Evolutionary conservation across 164 flowering plant species (phyloP).

Genomic region (Chloranthus sessilifolius): DNA sequence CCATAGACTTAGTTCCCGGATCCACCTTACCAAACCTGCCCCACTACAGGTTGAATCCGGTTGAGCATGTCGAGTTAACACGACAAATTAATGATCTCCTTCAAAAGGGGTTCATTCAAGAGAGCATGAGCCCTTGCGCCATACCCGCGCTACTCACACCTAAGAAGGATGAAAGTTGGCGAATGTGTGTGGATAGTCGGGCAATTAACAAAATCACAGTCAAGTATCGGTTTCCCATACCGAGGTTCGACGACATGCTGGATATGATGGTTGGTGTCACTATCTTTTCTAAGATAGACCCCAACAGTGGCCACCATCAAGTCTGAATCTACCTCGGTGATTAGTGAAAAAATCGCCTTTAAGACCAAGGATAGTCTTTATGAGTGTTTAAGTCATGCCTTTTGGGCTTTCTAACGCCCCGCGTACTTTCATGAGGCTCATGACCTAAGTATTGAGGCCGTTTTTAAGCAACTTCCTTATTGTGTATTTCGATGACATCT

Average conservation of each 20-base stretch:
- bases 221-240: neutral
- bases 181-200: neutral
- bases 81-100: too few relatives aligned
- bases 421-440: constrained; percentile 1
- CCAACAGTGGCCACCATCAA: neutral
- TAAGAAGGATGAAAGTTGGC: constrained; percentile 1
- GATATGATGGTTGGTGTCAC: neutral
- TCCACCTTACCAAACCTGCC: neutral
- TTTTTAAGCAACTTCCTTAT: too few relatives aligned
- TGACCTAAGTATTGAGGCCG: neutral
- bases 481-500: too few relatives aligned
- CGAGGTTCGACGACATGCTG: neutral
- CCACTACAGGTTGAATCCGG: neutral
- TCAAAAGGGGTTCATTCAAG: too few relatives aligned
- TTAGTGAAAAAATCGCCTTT: neutral
- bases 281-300: constrained; percentile 1
- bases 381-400: too few relatives aligned
- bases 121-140: constrained; percentile 6
- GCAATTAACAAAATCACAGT: constrained; percentile 9
- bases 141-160: neutral
- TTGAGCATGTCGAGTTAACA: too few relatives aligned
- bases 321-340: neutral
- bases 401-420: neutral
- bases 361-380: too few relatives aligned
- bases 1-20: too few relatives aligned